phyloP scores from a whole-genome alignment of 352 stramenopile species.

The Albugo candida region DNA sequence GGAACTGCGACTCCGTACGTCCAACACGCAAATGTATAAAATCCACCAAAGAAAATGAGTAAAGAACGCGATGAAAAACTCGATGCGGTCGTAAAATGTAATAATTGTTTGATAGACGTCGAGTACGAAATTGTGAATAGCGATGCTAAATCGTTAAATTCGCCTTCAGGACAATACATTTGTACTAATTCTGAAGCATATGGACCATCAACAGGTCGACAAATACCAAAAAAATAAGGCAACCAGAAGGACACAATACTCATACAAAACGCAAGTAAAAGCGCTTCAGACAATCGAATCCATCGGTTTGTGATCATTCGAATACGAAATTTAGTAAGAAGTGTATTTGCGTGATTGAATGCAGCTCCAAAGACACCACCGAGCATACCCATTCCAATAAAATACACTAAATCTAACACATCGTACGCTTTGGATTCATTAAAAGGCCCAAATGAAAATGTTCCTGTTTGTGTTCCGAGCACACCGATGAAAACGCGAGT shows the following conservation, averaged over 20 bases:
- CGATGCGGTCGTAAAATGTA: conserved; percentile 83
- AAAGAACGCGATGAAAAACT: conserved; percentile 90
- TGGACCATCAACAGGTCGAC: conserved; percentile 20
- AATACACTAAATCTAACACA: conserved; percentile 90
- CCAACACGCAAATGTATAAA: conserved; percentile 83
- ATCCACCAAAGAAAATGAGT: conserved; percentile 92
- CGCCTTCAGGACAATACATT: conserved; percentile 87
- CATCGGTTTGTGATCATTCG: conserved; percentile 39
- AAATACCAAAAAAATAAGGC: conserved; percentile 57
- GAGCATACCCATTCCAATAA: conserved; percentile 93
- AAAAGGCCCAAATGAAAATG: conserved; percentile 80
- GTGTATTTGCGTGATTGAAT: conserved; percentile 92
- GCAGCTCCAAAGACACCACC: conserved; percentile 90
- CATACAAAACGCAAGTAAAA: conserved; percentile 48
- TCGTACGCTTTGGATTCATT: conserved; percentile 79
- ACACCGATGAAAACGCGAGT: conserved; percentile 32
- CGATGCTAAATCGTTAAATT: conserved; percentile 96
- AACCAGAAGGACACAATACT: conserved; percentile 53
- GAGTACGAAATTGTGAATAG: conserved; percentile 92
- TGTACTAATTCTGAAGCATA: conserved; percentile 74
- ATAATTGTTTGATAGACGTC: conserved; percentile 89
- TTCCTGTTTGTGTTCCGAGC: conserved; percentile 61
- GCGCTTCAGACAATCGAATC: conserved; percentile 36
- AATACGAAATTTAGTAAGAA: conserved; percentile 75
- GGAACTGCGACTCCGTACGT: conserved; percentile 96